Evolutionary conservation across 208 protist species (phyloP), one percentile per base, ranked within the genome.

Genomic region (Acanthamoeba sp.): DNA sequence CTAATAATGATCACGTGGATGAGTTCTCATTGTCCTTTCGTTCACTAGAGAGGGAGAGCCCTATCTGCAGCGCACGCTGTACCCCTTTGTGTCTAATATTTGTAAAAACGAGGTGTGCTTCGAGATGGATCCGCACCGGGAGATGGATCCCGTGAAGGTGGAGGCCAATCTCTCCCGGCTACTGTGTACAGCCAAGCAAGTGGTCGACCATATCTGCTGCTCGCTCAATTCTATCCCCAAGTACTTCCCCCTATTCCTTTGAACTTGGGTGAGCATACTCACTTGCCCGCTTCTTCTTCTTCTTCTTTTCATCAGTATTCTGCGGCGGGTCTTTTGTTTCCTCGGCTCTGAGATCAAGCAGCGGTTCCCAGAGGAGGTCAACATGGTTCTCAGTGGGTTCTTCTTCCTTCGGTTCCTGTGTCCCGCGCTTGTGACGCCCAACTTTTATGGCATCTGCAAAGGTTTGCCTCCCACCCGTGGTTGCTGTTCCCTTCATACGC

Each of bases 201-300:
- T 85, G 76, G 76, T 85, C 18, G 76, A 85, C 2, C 76, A 85
- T 24, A 85, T 85, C 76, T 85, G 76, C 76, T 85, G 76, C 45
- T 85, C 76, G 36, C 76, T 85, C 12, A 85, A 85, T 24, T 85
- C 76, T 10, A 45, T 85, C 42, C 76, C 76, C 22, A 85, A 38
- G 76, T 85, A 55, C 24, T 22, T 85, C 29, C 6, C 32, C 0
- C 32, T 76, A 14, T 57, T 5, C 42, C 2, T 24, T 52, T 36
- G 18, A 57, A 9, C 40, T 6, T n/a, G 6, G 36, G 1, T 12
- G 9, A 57, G 0, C 76, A 38, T 10, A 12, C 76, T 48, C 34
- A 45, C 76, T 9, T 45, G 64, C 64, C 29, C n/a, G 12, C 12
- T 16, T 73, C 64, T n/a, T 6, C 16, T 32, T 9, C 9, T 9